Conservation (phyloP, 768 basidiomycete species). For the Strobilomyces dryophilus region DNA sequence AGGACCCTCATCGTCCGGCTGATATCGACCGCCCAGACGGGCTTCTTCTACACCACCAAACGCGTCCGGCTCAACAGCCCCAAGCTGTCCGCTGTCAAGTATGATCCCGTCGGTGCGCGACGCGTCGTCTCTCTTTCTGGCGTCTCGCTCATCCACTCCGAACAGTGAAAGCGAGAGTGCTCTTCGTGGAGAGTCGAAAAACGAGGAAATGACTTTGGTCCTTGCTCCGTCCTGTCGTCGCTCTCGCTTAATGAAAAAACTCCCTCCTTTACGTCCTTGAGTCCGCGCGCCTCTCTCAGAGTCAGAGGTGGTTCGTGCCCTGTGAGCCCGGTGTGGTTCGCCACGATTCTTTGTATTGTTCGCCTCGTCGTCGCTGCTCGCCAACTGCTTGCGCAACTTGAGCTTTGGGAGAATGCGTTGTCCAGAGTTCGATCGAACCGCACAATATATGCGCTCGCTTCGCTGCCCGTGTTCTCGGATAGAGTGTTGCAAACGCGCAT, state of each 20-base stretch:
- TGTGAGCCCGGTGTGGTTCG: no score
- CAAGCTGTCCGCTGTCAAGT: slow-evolving; percentile 87
- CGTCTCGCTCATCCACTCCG: neutral
- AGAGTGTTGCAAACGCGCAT: no score
- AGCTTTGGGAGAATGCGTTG: neutral
- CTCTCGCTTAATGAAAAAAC: neutral
- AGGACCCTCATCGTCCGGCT: slow-evolving; percentile 86
- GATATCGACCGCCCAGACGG: slow-evolving; percentile 88
- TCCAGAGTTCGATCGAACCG: neutral
- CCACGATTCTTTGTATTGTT: neutral
- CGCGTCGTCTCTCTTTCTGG: neutral
- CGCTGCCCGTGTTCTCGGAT: no score
- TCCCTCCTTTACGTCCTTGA: neutral
- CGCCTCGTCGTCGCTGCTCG: neutral
- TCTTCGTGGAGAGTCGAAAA: slow-evolving; percentile 79
- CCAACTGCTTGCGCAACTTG: neutral
- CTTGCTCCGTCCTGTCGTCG: neutral
- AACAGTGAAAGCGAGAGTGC: slow-evolving; percentile 63
- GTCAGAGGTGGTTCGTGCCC: no score
- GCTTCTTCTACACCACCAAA: slow-evolving; percentile 85
- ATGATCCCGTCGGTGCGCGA: slow-evolving; percentile 77
- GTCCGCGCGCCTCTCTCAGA: no score
- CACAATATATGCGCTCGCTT: neutral
- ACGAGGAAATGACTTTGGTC: slow-evolving; percentile 48
- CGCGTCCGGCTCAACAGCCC: slow-evolving; percentile 64